phyloP scores from a whole-genome alignment of 768 basidiomycete genomes.

The Xerocomellus intermedius region DNA sequence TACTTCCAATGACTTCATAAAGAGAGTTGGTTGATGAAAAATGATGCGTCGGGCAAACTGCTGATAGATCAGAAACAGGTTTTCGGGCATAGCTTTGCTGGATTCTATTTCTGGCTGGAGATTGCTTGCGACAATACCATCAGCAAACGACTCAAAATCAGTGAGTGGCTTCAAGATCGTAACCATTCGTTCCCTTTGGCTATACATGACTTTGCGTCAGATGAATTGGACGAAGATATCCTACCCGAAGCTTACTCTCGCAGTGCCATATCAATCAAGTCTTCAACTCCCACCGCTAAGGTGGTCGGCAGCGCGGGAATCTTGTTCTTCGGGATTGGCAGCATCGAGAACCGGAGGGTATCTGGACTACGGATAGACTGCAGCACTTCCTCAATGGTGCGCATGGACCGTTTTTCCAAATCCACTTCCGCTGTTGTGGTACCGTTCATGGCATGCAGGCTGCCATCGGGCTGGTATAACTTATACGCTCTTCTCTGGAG shows the following conservation, averaged over 20 bases:
- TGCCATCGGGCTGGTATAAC: conserved; percentile 4
- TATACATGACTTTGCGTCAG: not conserved
- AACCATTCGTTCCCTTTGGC: conserved; percentile 5
- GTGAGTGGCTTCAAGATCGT: not conserved
- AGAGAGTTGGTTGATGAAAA: conserved; percentile 27
- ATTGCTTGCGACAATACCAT: not conserved
- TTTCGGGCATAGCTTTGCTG: not conserved
- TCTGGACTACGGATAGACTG: not conserved
- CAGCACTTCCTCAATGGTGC: not conserved
- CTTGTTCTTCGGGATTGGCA: not conserved
- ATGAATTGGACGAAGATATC: not conserved
- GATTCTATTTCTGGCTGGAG: not conserved
- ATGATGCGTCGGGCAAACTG: conserved; percentile 31
- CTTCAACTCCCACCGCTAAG: conserved; percentile 9
- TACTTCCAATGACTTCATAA: conserved; percentile 26
- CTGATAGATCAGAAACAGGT: not conserved
- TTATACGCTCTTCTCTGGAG: conserved; percentile 19
- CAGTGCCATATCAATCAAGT: conserved; percentile 14
- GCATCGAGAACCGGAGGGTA: not conserved
- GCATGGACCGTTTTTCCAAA: not conserved
- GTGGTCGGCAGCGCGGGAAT: not conserved
- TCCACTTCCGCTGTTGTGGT: not conserved
- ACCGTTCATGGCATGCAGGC: too few relatives aligned
- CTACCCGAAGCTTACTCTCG: conserved; percentile 4
- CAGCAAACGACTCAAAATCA: conserved; percentile 3